Evolutionary conservation across 306 rosid genomes (phyloP).

Genomic region (Lablab purpureus): DNA sequence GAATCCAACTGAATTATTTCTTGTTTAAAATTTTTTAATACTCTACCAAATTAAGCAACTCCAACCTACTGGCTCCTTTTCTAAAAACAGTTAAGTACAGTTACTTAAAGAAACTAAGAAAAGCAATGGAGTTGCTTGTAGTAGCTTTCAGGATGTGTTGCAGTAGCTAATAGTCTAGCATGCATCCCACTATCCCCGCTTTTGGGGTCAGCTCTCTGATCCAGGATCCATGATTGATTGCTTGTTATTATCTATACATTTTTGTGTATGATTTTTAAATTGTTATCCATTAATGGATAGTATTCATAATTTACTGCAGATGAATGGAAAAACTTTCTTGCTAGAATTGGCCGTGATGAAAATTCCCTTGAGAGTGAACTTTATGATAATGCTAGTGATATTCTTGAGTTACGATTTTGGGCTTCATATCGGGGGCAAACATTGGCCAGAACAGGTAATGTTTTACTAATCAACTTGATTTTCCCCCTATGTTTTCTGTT

Average conservation of each 20-base stretch:
- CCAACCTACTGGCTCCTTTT: too few species aligned
- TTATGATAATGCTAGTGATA: constrained; percentile 65
- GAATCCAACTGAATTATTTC: too few species aligned
- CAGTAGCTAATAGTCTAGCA: too few species aligned
- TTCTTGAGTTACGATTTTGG: constrained; percentile 94
- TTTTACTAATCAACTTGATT: constrained; percentile 27
- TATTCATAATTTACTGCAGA: constrained; percentile 54
- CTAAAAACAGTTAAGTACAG: too few species aligned
- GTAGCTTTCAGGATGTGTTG: too few species aligned
- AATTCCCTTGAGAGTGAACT: constrained; percentile 68
- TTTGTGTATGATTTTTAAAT: background rate
- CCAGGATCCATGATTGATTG: too few species aligned
- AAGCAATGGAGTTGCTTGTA: too few species aligned
- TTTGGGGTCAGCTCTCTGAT: too few species aligned
- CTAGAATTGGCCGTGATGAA: constrained; percentile 88
- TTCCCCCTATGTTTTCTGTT: background rate
- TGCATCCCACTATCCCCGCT: too few species aligned
- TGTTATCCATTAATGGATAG: background rate
- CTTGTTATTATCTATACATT: background rate
- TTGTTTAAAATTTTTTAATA: too few species aligned
- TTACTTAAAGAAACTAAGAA: too few species aligned
- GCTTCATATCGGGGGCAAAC: constrained; percentile 98
- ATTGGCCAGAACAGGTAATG: constrained; percentile 91
- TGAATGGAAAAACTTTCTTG: constrained; percentile 95
- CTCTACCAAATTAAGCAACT: too few species aligned